Evolutionary conservation across 805 yeast genomes (phyloP).

Genomic region (Komagataella pseudopastoris): DNA sequence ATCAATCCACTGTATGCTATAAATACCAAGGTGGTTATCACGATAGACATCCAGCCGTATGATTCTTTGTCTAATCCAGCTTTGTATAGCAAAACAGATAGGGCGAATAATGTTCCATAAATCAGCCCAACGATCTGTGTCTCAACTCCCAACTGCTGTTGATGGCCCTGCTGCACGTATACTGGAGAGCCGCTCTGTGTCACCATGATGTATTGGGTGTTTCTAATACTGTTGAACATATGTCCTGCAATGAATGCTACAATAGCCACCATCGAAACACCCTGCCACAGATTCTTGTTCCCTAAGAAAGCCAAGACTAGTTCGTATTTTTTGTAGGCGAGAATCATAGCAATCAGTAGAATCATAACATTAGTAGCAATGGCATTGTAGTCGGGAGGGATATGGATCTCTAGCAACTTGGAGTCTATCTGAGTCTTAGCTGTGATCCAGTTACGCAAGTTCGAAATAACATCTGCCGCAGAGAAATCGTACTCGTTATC

Average conservation of each 20-base stretch:
- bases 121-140: constrained; percentile 72
- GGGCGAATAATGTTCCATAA: constrained; percentile 55
- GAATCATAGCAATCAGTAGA: constrained; percentile 16
- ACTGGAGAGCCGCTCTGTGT: constrained; percentile 21
- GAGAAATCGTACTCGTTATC: constrained; percentile 29
- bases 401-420: constrained; percentile 19
- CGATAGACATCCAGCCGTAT: constrained; percentile 31
- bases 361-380: constrained; percentile 22
- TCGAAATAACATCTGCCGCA: constrained; percentile 23
- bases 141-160: constrained; percentile 73
- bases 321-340: constrained; percentile 16
- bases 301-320: constrained; percentile 26
- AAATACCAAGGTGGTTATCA: constrained; percentile 31
- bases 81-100: constrained; percentile 44
- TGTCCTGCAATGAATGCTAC: constrained; percentile 76
- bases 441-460: constrained; percentile 20
- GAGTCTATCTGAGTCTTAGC: constrained; percentile 17
- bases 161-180: constrained; percentile 45
- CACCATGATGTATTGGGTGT: constrained; percentile 45
- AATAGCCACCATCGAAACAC: constrained; percentile 43
- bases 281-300: constrained; percentile 62
- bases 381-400: constrained; percentile 27
- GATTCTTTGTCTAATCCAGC: constrained; percentile 35
- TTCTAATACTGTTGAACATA: constrained; percentile 86
- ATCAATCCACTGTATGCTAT: constrained; percentile 52